phyloP scores from a whole-genome alignment of 306 rosid species.

The Astragalus glycyphyllos region DNA sequence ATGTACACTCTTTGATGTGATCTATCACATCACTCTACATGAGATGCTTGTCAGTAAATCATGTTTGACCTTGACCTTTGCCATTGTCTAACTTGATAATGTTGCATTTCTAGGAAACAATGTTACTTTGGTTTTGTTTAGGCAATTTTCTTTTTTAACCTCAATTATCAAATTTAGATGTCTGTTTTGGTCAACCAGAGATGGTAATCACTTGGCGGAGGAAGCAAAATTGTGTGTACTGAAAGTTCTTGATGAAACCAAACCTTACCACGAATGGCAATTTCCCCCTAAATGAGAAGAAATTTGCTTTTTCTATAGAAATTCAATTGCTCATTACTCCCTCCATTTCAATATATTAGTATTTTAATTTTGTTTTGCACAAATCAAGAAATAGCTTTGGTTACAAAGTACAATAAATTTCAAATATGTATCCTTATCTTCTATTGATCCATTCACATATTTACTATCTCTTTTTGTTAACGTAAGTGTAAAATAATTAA shows the following conservation, averaged over 20 bases:
- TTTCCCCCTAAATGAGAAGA: neutral
- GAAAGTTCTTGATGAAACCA: neutral
- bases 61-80: neutral
- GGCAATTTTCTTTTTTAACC: too few species aligned
- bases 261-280: neutral
- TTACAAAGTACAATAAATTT: too few species aligned
- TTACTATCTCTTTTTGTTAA: too few species aligned
- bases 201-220: neutral
- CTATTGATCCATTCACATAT: too few species aligned
- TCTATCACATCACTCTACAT: conserved; percentile 31
- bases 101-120: conserved; percentile 41
- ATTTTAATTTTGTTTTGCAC: too few species aligned
- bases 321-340: neutral
- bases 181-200: conserved; percentile 18
- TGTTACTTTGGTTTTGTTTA: conserved; percentile 43
- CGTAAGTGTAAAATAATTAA: too few species aligned
- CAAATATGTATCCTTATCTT: too few species aligned
- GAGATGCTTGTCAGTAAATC: conserved; percentile 31
- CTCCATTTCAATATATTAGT: too few species aligned
- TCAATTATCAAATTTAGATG: conserved; percentile 5
- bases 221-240: neutral
- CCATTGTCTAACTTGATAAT: conserved; percentile 10
- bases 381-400: too few species aligned
- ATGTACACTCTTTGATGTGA: too few species aligned
- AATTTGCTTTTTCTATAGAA: neutral